Base-by-base conservation (phyloP, 768 basidiomycete genomes). In the Collybiopsis luxurians region DNA sequence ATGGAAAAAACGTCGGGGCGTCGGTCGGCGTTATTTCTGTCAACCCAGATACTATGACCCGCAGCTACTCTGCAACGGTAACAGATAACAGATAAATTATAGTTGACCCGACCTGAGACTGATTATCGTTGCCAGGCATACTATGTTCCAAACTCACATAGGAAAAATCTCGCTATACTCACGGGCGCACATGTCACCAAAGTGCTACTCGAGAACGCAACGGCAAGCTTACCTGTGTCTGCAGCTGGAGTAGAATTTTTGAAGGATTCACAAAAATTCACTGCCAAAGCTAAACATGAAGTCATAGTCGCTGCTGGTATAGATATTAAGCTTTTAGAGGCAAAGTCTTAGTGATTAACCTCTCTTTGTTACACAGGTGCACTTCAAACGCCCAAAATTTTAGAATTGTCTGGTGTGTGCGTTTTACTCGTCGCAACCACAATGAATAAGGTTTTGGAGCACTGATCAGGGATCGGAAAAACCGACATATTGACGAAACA, bases 361-460 rank as follows among this genome's bases (percentile, higher is more conserved):
- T 12, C 12, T 42, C 17, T 47, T 17, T 21, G 12, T 27, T 19
- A 13, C 15, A 12, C 15, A 70, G 67, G 69, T 48, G 46, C 69
- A 6, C 56, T 66, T 44, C 64, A 72, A 45, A 67, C 68, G 2
- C 68, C 71, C 7, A 68, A 69, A 56, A 52, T 72, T 9, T 57
- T 71, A 13, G 69, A 69, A 39, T 54, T 69, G 19, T 72, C 67
- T 36, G 67, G 67, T 62, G 21, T 1, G 57, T 30, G 7, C 19
- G 30, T 31, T 15, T 27, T n/a, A n/a, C 39, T 53, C 26, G 3
- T 26, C 6, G 10, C 3, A 17, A 30, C 28, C 31, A 30, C 9
- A 13, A 21, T n/a, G 13, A 31, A 17, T 53, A 21, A 24, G 26
- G n/a, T n/a, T 39, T 9, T 17, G 10, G 34, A 36, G 24, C 1